phyloP scores from a whole-genome alignment of 2,329 filamentous ascomycete species.

The Pseudocercospora cruenta region DNA sequence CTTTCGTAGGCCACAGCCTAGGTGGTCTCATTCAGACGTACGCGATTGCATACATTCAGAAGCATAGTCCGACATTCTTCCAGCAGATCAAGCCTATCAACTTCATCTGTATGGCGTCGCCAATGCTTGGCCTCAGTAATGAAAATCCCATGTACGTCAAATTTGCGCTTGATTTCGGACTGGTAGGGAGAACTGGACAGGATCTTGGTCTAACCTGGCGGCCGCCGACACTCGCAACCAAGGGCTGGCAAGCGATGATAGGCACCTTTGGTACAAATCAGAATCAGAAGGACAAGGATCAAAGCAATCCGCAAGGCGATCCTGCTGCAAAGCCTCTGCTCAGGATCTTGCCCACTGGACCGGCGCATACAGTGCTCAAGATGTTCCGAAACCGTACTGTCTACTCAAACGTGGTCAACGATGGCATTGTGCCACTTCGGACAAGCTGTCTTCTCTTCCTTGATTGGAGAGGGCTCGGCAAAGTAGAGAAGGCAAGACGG shows the following conservation, averaged over 20 bases:
- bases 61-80: constrained; percentile 91
- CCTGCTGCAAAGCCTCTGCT: constrained; percentile 86
- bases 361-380: constrained; percentile 81
- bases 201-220: constrained; percentile 95
- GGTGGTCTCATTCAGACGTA: constrained; percentile 91
- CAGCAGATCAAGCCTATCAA: constrained; percentile 83
- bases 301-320: constrained; percentile 57
- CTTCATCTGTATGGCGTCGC: constrained; percentile 85
- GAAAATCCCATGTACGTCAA: constrained; percentile 97
- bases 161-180: constrained; percentile 92
- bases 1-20: constrained; percentile 89
- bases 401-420: constrained; percentile 97
- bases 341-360: constrained; percentile 85
- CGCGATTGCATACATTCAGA: constrained; percentile 93
- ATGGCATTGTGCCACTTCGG: constrained; percentile 91
- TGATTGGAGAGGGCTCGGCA: constrained; percentile 91
- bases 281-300: constrained; percentile 50
- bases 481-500: constrained; percentile 89
- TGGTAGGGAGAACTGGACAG: constrained; percentile 94
- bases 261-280: constrained; percentile 71
- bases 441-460: constrained; percentile 96
- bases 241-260: constrained; percentile 86
- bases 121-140: constrained; percentile 89
- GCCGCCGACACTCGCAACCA: constrained; percentile 80
- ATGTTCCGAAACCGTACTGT: constrained; percentile 89